Evolutionary conservation across 768 basidiomycete species (phyloP).

Genomic region (Tulasnella sp.): DNA sequence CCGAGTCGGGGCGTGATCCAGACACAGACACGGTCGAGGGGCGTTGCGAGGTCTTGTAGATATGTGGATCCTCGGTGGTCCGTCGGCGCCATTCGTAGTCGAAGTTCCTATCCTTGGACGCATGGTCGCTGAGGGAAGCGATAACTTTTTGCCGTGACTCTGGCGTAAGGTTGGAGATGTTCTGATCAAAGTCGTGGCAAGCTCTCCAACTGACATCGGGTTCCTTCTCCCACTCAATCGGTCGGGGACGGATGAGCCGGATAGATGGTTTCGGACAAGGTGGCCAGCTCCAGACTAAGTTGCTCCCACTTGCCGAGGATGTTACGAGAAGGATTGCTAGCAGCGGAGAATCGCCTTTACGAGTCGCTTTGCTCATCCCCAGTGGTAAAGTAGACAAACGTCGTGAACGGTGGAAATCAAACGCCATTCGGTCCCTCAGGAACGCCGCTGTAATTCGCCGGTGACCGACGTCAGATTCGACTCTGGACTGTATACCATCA

Average conservation of each 20-base stretch:
- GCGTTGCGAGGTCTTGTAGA: slow-evolving; percentile 27
- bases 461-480: not conserved
- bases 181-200: slow-evolving; percentile 14
- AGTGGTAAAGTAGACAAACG: too few relatives aligned
- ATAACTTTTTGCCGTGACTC: slow-evolving; percentile 12
- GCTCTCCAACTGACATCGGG: slow-evolving; percentile 23
- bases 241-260: slow-evolving; percentile 62
- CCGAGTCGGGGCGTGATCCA: slow-evolving; percentile 37
- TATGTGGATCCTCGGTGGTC: slow-evolving; percentile 34
- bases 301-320: slow-evolving; percentile 70
- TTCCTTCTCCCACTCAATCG: slow-evolving; percentile 60
- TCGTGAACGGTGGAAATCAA: too few relatives aligned
- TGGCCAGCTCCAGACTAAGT: slow-evolving; percentile 77
- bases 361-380: not conserved
- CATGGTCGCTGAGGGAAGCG: slow-evolving; percentile 25
- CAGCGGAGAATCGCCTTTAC: slow-evolving; percentile 31
- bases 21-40: not conserved
- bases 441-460: too few relatives aligned
- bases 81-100: slow-evolving; percentile 60
- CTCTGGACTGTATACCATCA: too few relatives aligned
- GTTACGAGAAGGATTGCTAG: slow-evolving; percentile 76
- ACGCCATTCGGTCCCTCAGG: too few relatives aligned
- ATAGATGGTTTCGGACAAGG: slow-evolving; percentile 52
- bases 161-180: not conserved
- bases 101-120: slow-evolving; percentile 22